Evolutionary conservation across 1,284 basidiomycete species (phyloP).

Genomic region (Ganoderma boninense): DNA sequence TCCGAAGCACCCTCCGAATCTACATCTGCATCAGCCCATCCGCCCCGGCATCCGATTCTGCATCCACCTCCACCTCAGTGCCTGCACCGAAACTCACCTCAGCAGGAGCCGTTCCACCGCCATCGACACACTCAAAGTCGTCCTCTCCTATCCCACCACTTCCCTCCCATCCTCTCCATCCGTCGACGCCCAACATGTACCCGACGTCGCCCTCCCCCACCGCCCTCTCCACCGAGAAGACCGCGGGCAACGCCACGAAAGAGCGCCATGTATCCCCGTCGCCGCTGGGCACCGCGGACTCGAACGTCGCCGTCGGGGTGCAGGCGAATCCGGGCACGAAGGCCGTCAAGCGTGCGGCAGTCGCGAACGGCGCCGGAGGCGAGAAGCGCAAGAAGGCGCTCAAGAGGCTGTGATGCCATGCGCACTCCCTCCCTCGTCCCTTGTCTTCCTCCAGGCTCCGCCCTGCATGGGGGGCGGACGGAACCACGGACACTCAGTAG

Average conservation of each 20-base stretch:
- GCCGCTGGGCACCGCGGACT: slow-evolving; percentile 71
- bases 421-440: neutral
- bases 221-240: slow-evolving; percentile 52
- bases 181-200: slow-evolving; percentile 50
- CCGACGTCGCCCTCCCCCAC: slow-evolving; percentile 43
- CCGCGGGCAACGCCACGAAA: slow-evolving; percentile 52
- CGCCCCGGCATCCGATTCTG: slow-evolving; percentile 21
- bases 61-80: slow-evolving; percentile 17
- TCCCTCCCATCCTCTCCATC: slow-evolving; percentile 43
- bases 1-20: slow-evolving; percentile 35
- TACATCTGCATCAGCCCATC: slow-evolving; percentile 34
- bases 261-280: slow-evolving; percentile 68
- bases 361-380: slow-evolving; percentile 56
- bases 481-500: neutral
- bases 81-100: slow-evolving; percentile 21
- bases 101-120: slow-evolving; percentile 21
- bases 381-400: slow-evolving; percentile 88
- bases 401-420: slow-evolving; percentile 66
- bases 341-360: slow-evolving; percentile 73
- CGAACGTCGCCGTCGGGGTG: slow-evolving; percentile 62
- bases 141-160: slow-evolving; percentile 11
- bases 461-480: neutral
- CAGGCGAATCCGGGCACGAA: slow-evolving; percentile 54
- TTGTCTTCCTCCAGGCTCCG: neutral
- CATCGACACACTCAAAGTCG: slow-evolving; percentile 31